Percentiles rank a stretch among this genome's conserved stretches.
These are phyloP conservation scores for Debaryomycetaceae sp. DNA, from an alignment of 1,139 yeast genomes.

Conservation along the genomic window DNA sequence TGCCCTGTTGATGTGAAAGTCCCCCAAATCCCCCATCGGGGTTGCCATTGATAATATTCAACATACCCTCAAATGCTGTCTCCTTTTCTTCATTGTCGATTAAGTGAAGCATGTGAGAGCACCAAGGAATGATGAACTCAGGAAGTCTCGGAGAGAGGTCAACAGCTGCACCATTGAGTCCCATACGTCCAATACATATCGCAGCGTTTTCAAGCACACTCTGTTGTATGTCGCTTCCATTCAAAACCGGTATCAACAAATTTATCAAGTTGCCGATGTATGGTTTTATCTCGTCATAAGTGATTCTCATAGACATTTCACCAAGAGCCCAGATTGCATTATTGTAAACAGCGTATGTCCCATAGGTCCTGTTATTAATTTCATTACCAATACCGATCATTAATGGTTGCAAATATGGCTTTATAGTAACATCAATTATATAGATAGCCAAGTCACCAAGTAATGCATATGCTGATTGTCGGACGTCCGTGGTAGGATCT, in stretches of 20 bases:
- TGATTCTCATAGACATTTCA: conserved; percentile 66
- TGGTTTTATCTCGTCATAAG: conserved; percentile 50
- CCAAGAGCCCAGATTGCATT: conserved; percentile 96
- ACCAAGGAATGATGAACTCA: conserved; percentile 63
- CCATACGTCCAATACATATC: conserved; percentile 90
- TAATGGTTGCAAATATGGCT: conserved; percentile 55
- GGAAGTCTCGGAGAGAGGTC: conserved; percentile 53
- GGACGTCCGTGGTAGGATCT: conserved; percentile 77
- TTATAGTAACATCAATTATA: conserved; percentile 50
- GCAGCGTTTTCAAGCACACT: conserved; percentile 85
- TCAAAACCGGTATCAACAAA: conserved; percentile 62
- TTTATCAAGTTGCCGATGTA: conserved; percentile 59
- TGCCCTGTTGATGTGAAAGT: conserved; percentile 42
- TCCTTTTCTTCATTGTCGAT: conserved; percentile 81
- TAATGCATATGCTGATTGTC: conserved; percentile 89
- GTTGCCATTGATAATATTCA: conserved; percentile 57
- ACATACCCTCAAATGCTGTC: conserved; percentile 74
- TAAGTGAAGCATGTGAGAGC: conserved; percentile 57
- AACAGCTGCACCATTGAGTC: conserved; percentile 58
- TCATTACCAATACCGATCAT: conserved; percentile 69
- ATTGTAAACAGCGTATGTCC: conserved; percentile 65
- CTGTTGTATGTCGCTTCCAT: conserved; percentile 52
- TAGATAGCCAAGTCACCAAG: conserved; percentile 81
- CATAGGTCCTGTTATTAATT: conserved; percentile 47
- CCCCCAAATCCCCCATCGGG: conserved; percentile 62